Evolutionary conservation across 768 basidiomycete species (phyloP).

Genomic region (Tephrocybe sp.): DNA sequence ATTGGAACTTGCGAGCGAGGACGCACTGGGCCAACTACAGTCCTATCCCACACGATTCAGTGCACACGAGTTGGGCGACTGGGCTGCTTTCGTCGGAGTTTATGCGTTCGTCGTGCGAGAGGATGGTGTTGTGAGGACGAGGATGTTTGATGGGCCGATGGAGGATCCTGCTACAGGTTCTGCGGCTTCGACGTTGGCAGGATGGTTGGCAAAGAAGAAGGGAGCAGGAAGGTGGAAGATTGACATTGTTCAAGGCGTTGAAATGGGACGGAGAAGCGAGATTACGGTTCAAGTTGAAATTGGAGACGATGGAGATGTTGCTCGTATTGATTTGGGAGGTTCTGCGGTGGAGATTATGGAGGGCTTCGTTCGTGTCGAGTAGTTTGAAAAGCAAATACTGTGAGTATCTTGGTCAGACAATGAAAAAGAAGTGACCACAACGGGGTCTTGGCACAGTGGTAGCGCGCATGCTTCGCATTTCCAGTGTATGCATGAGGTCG

Average conservation of each 20-base stretch:
- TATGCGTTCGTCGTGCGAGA: constrained; percentile 36
- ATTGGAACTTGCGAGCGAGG: constrained; percentile 35
- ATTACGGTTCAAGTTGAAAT: constrained; percentile 39
- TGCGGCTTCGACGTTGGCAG: constrained; percentile 42
- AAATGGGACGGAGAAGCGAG: constrained; percentile 45
- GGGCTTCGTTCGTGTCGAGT: constrained; percentile 23
- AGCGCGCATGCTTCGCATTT: constrained; percentile 1
- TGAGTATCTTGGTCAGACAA: too few species aligned
- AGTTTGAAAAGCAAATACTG: too few species aligned
- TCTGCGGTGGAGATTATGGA: constrained; percentile 41
- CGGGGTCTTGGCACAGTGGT: constrained; percentile 1
- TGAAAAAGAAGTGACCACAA: not conserved
- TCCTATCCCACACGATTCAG: constrained; percentile 23
- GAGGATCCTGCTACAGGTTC: constrained; percentile 51
- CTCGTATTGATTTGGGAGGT: constrained; percentile 36
- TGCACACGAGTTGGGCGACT: constrained; percentile 35
- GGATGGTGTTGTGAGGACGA: constrained; percentile 35
- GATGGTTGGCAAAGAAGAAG: constrained; percentile 36
- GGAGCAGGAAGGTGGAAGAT: constrained; percentile 36
- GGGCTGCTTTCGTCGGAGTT: constrained; percentile 34
- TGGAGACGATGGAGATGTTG: constrained; percentile 26
- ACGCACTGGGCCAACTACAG: constrained; percentile 34
- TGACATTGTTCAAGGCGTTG: constrained; percentile 42
- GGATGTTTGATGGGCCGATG: constrained; percentile 39
- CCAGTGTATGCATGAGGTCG: constrained; percentile 4